phyloP scores from a whole-genome alignment of 352 stramenopile species.

The Phytophthora fragariae region DNA sequence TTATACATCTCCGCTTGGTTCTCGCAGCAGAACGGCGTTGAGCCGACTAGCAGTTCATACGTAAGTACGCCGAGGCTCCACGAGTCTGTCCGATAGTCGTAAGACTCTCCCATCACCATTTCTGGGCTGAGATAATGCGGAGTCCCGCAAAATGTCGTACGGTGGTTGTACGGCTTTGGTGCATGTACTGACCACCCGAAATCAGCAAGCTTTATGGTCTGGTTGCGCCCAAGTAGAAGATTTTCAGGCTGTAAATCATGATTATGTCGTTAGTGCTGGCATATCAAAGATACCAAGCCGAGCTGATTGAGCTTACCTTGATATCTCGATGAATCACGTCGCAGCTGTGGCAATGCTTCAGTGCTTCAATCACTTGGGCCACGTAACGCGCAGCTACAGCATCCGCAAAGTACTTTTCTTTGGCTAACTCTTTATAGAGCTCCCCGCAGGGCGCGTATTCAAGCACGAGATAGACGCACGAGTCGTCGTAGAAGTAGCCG shows the following conservation, averaged over 20 bases:
- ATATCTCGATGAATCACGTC: constrained; percentile 90
- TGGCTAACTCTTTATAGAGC: constrained; percentile 81
- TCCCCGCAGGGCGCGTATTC: constrained; percentile 86
- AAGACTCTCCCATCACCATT: constrained; percentile 70
- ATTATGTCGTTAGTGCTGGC: constrained; percentile 8
- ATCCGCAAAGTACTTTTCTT: constrained; percentile 62
- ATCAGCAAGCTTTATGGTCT: constrained; percentile 87
- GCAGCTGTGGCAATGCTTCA: constrained; percentile 81
- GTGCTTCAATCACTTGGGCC: constrained; percentile 77
- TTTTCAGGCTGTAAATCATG: constrained; percentile 74
- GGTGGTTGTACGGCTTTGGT: constrained; percentile 58
- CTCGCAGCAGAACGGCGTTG: constrained; percentile 82
- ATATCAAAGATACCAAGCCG: neutral
- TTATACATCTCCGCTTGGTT: constrained; percentile 89
- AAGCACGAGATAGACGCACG: constrained; percentile 83
- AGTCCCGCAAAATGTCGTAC: constrained; percentile 86
- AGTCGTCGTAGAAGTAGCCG: constrained; percentile 90
- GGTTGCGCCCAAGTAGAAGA: constrained; percentile 74
- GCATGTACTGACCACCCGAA: constrained; percentile 90
- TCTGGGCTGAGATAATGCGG: constrained; percentile 89
- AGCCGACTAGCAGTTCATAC: constrained; percentile 82
- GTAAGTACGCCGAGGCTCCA: constrained; percentile 89
- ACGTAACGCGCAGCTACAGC: constrained; percentile 70
- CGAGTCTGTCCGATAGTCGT: constrained; percentile 75
- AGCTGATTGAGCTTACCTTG: constrained; percentile 59